Base-by-base conservation (phyloP, 2,329 filamentous ascomycete genomes). In the Xylaria hypoxylon region DNA sequence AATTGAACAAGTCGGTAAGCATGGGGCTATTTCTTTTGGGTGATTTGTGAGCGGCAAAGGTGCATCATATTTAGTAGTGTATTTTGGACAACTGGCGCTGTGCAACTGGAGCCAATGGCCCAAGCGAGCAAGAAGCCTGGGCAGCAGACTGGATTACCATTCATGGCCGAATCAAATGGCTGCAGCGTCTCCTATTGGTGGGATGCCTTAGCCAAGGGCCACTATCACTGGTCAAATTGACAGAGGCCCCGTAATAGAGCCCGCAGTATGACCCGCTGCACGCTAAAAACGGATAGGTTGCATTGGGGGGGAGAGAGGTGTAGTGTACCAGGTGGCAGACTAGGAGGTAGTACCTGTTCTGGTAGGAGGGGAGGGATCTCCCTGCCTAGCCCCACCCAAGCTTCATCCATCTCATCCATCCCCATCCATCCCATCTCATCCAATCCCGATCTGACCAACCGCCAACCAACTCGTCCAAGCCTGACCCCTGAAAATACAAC, bases 401-500 rank as follows among this genome's bases (percentile, higher is more conserved):
- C 26, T 8, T 17, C 28, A 24, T 52, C 33, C 26, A 53, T 42
- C 22, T 19, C 42, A 19, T n/a, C 42, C 3, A n/a, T 7, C 8
- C 15, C 15, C 19, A 38, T 11, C 13, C 35, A 38, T 38, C 44
- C 44, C n/a, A 47, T 24, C 22, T 31, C 31, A 22, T 38, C 50
- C 31, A 7, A 52, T 35, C 31, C n/a, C 22, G 59, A 44, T 59
- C 59, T 59, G 64, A 59, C 64, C 59, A 59, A 59, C 64, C 59
- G 59, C 59, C 40, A 53, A 11, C 47, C 42, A n/a, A n/a, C 13
- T 38, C 11, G 2, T 50, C n/a, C n/a, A n/a, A n/a, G n/a, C n/a
- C 26, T 31, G 19, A 35, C 73, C 74, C 73, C 73, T 75, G 74
- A 73, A 71, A 73, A 74, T 74, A 69, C 72, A 50, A 75, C 73